These are phyloP conservation scores for Naganishia albida DNA, from an alignment of 1,284 basidiomycete genomes.

Conservation along the genomic window DNA sequence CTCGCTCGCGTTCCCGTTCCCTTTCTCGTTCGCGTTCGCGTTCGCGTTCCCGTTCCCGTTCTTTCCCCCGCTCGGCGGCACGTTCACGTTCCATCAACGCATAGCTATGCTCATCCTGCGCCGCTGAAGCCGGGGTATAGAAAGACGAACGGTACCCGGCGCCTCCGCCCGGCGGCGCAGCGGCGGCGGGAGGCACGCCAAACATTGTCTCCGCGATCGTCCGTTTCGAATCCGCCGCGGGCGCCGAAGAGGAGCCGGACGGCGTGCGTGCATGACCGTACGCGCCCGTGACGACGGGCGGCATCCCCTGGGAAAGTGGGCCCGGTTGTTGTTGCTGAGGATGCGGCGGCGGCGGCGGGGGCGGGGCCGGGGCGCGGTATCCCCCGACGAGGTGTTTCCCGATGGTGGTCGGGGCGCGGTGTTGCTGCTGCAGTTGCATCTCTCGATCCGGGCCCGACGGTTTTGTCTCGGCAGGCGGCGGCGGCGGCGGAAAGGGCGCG, in stretches of 20 bases:
- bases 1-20: conserved; percentile 27
- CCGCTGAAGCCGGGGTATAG: neutral
- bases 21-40: conserved; percentile 22
- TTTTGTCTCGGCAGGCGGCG: neutral
- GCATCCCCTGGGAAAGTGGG: no score
- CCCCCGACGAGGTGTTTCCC: conserved; percentile 10
- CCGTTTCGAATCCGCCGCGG: conserved; percentile 1
- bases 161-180: no score
- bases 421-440: neutral
- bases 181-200: neutral
- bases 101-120: neutral
- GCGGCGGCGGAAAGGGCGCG: neutral
- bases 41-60: conserved; percentile 12
- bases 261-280: conserved; percentile 1
- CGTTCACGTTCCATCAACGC: conserved; percentile 17
- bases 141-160: neutral
- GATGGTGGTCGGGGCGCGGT: neutral
- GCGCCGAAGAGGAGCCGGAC: neutral
- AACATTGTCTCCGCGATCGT: conserved; percentile 12
- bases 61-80: conserved; percentile 13
- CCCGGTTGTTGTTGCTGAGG: neutral
- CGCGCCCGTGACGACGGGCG: no score
- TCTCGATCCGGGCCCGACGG: conserved; percentile 1
- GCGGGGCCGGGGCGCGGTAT: conserved; percentile 9
- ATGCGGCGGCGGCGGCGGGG: neutral